Evolutionary conservation across 2,329 filamentous ascomycete genomes (phyloP).

Genomic region (Lithohypha guttulata): DNA sequence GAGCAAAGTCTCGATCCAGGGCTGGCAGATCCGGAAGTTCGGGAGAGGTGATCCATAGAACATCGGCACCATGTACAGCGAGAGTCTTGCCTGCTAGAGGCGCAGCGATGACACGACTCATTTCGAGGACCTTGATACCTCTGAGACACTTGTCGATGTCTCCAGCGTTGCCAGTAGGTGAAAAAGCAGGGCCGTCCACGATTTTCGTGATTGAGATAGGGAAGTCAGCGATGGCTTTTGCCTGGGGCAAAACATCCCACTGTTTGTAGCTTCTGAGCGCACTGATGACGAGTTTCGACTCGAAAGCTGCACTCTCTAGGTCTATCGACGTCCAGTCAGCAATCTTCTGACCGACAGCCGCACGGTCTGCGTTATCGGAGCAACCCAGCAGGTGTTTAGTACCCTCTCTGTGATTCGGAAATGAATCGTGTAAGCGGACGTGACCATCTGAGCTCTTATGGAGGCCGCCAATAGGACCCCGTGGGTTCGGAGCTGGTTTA

Average conservation of each 20-base stretch:
- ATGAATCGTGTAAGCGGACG: conserved; percentile 46
- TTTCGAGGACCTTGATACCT: conserved; percentile 31
- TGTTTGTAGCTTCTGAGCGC: conserved; percentile 40
- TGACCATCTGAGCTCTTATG: conserved; percentile 42
- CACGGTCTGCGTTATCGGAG: conserved; percentile 24
- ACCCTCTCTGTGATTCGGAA: conserved; percentile 40
- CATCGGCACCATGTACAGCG: conserved; percentile 32
- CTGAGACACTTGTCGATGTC: conserved; percentile 26
- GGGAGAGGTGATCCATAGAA: conserved; percentile 31
- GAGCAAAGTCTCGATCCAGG: conserved; percentile 28
- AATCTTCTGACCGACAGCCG: conserved; percentile 32
- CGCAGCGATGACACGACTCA: conserved; percentile 32
- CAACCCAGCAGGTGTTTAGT: conserved; percentile 37
- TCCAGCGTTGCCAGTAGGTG: not conserved
- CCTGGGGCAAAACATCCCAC: conserved; percentile 43
- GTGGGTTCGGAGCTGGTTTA: conserved; percentile 25
- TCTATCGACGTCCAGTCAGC: conserved; percentile 35
- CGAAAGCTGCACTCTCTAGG: conserved; percentile 37
- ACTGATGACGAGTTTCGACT: conserved; percentile 36
- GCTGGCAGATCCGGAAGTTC: conserved; percentile 27
- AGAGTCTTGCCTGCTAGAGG: conserved; percentile 30
- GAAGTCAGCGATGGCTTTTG: conserved; percentile 33
- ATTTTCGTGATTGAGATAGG: conserved; percentile 38
- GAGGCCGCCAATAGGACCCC: conserved; percentile 41
- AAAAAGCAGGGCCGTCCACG: conserved; percentile 10